These are phyloP conservation scores for Phycomyces blakesleeanus DNA, from an alignment of 192 early-diverging fungal genomes.

Conservation along the genomic window DNA sequence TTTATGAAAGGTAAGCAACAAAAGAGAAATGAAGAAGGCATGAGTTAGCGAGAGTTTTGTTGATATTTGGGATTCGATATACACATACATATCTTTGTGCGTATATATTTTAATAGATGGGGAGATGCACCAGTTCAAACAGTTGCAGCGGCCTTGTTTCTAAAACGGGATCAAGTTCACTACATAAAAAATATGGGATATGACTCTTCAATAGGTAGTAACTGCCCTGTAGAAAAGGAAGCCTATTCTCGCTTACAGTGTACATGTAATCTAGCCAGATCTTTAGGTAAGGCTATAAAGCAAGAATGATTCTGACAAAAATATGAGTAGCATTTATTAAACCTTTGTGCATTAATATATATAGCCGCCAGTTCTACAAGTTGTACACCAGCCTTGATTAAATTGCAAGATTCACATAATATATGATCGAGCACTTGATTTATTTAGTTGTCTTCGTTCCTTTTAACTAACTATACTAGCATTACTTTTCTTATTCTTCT, in stretches of 20 bases:
- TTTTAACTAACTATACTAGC: too few species aligned
- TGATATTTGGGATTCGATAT: too few species aligned
- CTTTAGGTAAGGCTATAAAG: slow-evolving; percentile 11
- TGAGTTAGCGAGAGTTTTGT: too few species aligned
- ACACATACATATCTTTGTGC: too few species aligned
- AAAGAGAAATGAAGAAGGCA: too few species aligned
- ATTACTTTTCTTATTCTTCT: too few species aligned
- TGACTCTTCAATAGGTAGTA: slow-evolving; percentile 49
- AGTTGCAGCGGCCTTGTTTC: slow-evolving; percentile 53
- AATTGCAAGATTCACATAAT: too few species aligned
- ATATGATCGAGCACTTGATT: too few species aligned
- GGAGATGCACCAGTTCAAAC: slow-evolving; percentile 67
- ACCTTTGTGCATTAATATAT: not conserved
- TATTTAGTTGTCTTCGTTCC: too few species aligned
- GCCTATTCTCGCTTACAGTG: slow-evolving; percentile 1
- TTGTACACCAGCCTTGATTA: too few species aligned
- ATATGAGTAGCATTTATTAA: not conserved
- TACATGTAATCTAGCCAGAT: slow-evolving; percentile 1
- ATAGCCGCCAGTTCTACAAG: too few species aligned
- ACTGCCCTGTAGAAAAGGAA: slow-evolving; percentile 58
- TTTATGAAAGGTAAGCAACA: slow-evolving; percentile 77
- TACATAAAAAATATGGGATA: slow-evolving; percentile 69
- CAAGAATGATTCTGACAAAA: too few species aligned
- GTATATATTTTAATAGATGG: slow-evolving; percentile 57
- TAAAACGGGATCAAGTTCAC: slow-evolving; percentile 59